Evolutionary conservation across 306 rosid species (phyloP), one percentile per base, ranked within the genome.

Genomic region (Prunus salicina): DNA sequence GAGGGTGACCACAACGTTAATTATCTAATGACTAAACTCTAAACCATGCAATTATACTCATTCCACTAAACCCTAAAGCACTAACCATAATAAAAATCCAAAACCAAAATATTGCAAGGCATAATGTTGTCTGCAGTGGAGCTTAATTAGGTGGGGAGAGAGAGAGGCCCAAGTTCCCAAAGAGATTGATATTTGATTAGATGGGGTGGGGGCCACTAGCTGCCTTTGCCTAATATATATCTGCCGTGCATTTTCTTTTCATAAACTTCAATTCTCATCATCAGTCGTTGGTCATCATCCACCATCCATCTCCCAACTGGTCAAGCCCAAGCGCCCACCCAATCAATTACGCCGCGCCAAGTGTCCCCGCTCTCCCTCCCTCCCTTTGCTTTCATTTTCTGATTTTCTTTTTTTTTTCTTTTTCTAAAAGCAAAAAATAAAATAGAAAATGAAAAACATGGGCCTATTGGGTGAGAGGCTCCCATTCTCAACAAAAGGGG

Each of bases 81-180:
- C 43, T 46, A 52, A 70, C 58, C 74, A 7, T 8, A 18, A 47
- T 10, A 30, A 60, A 60, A 71, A 69, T 62, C 55, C 65, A 61
- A 60, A 78, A 7, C 66, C 15, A 43, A 19, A 25, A 73, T 67
- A 43, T 43, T 46, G 69, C 34, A 57, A 72, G 67, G 32, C 11
- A 55, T 76, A 60, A 71, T 81, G 72, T 20, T 64, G 69, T 43
- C 53, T 67, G 70, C 71, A 50, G 66, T 81, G 82, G 82, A 80
- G 81, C n/a, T 69, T 71, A 56, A 50, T 25, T 73, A 16, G 57
- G 77, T 73, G 10, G 79, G 79, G 65, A 20, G 41, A 27, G 47
- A 82, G 86, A 80, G 93, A 90, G 91, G 90, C 96, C 96, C 98
- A 91, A 94, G 93, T 94, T 89, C 98, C 98, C 77, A 94, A 91